These are phyloP conservation scores for Cyclotella choctawhatcheeana DNA, from an alignment of 108 stramenopile species.

Conservation along the genomic window DNA sequence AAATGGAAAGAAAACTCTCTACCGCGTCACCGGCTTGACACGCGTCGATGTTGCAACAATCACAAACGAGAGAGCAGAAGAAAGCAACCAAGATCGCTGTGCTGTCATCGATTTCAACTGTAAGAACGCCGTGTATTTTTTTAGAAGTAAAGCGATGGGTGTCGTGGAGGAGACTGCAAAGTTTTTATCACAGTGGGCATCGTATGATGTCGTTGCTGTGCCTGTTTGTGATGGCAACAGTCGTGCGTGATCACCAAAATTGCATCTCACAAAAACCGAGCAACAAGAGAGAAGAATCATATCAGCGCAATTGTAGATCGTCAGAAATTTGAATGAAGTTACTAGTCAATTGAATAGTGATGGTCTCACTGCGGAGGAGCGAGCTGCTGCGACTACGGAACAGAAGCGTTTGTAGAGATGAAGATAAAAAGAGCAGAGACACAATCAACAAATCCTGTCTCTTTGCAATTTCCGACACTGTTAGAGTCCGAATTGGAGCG, in stretches of 20 bases:
- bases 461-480: conserved; percentile 11
- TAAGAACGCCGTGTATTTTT: conserved; percentile 13
- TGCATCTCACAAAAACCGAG: not conserved
- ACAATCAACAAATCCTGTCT: conserved; percentile 21
- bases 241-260: not conserved
- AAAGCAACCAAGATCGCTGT: conserved; percentile 2
- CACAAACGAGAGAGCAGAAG: conserved; percentile 7
- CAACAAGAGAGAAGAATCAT: not conserved
- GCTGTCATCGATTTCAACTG: conserved; percentile 17
- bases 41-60: conserved; percentile 8
- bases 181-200: not conserved
- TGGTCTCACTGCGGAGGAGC: not conserved
- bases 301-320: conserved; percentile 15
- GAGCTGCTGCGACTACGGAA: not conserved
- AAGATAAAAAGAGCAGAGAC: conserved; percentile 24
- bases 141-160: conserved; percentile 17
- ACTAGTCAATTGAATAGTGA: conserved; percentile 1
- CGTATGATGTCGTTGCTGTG: not conserved
- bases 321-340: conserved; percentile 32
- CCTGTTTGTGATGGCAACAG: conserved; percentile 6
- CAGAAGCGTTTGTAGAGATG: conserved; percentile 4
- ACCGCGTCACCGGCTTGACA: conserved; percentile 12
- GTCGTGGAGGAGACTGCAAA: conserved; percentile 21
- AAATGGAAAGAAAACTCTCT: conserved; percentile 9
- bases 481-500: conserved; percentile 2